Percentiles rank a stretch among this genome's conserved stretches.
Conservation (phyloP, 768 basidiomycete genomes). For the Tylopilus felleus region DNA sequence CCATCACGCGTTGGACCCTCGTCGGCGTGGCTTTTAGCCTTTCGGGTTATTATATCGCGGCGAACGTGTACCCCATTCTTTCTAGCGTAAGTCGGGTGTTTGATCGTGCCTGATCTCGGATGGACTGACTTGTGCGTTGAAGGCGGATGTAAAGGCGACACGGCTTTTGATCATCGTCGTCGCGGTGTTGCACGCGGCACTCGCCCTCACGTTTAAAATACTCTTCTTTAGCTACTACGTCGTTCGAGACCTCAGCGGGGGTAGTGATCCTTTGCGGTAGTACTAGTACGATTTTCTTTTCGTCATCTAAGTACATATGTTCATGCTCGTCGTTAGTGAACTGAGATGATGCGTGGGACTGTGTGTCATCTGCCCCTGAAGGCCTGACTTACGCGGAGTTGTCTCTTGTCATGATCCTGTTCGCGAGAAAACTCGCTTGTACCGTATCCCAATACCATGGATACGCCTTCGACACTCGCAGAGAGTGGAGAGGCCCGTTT, state of each 20-base stretch:
- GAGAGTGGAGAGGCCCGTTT: not conserved
- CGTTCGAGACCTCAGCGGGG: constrained; percentile 36
- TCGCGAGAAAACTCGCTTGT: not conserved
- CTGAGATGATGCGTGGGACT: not conserved
- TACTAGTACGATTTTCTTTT: not conserved
- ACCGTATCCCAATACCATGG: constrained; percentile 1
- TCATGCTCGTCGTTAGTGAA: not conserved
- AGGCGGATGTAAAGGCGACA: constrained; percentile 87
- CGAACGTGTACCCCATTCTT: constrained; percentile 88
- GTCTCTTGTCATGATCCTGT: not conserved
- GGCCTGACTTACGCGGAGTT: not conserved
- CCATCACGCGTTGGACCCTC: constrained; percentile 78
- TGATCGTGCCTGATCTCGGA: not conserved
- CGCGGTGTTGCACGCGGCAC: constrained; percentile 66
- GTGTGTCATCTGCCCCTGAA: not conserved
- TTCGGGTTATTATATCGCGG: constrained; percentile 84
- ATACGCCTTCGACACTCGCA: constrained; percentile 1
- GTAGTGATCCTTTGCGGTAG: constrained; percentile 22
- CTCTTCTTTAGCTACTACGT: constrained; percentile 64
- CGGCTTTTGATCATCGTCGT: constrained; percentile 79
- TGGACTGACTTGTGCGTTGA: constrained; percentile 1
- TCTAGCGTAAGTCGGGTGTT: constrained; percentile 55
- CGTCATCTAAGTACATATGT: not conserved
- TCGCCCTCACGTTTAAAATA: constrained; percentile 81
- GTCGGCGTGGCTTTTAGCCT: constrained; percentile 68